A percentile compares a stretch with the other conserved stretches of the same genome.
phyloP scores from a whole-genome alignment of 192 early-diverging fungal genomes.

The Linnemannia hyalina region DNA sequence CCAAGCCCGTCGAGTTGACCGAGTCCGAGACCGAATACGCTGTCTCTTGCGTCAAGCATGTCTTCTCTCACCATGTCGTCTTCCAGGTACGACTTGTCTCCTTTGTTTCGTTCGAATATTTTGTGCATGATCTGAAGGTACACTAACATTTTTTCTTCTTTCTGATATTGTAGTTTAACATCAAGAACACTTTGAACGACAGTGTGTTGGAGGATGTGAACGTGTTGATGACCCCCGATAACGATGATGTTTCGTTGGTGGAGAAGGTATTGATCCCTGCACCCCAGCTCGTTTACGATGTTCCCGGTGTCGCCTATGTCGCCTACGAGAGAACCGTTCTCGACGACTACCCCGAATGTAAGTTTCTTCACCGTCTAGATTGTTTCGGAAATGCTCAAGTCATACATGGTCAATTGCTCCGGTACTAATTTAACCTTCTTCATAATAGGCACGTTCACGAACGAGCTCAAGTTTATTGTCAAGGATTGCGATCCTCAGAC shows the following conservation, averaged over 20 bases:
- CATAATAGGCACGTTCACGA: conserved; percentile 78
- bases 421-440: not conserved
- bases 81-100: conserved; percentile 79
- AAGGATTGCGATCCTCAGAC: conserved; percentile 97
- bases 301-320: conserved; percentile 86
- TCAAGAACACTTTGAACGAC: conserved; percentile 95
- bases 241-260: conserved; percentile 68
- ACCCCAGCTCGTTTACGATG: conserved; percentile 79
- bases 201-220: conserved; percentile 91
- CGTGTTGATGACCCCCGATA: conserved; percentile 82
- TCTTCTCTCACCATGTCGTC: conserved; percentile 90
- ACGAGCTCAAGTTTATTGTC: conserved; percentile 89
- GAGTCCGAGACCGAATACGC: conserved; percentile 97
- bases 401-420: not conserved
- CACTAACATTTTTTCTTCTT: not conserved
- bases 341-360: conserved; percentile 71
- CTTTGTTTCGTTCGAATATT: not conserved
- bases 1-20: conserved; percentile 82
- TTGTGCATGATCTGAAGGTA: not conserved
- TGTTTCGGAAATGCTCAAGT: not conserved
- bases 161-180: conserved; percentile 76
- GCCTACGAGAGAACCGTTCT: conserved; percentile 81
- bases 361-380: conserved; percentile 21
- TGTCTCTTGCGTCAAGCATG: conserved; percentile 92
- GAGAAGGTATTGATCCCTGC: conserved; percentile 83